phyloP scores from a whole-genome alignment of 345 rosid genomes.

The Mallotus nudiflorus region DNA sequence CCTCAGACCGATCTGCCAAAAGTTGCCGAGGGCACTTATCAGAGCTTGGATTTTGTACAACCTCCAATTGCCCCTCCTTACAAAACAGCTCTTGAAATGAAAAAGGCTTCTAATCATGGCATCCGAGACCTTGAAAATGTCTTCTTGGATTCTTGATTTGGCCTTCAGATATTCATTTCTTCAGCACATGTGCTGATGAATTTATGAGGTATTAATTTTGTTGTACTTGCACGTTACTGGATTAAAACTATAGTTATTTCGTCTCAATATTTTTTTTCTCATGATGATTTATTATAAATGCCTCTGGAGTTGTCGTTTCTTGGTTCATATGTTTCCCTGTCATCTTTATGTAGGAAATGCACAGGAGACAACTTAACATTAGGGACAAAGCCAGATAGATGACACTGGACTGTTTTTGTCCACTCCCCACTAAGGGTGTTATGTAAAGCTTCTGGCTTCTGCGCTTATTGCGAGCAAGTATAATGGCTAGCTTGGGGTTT shows the following conservation, averaged over 20 bases:
- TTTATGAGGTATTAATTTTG: conserved; percentile 16
- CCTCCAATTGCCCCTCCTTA: conserved; percentile 95
- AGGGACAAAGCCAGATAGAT: neutral
- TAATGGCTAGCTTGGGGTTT: neutral
- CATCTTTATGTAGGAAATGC: neutral
- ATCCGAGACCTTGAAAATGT: conserved; percentile 43
- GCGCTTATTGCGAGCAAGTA: neutral
- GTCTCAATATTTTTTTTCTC: neutral
- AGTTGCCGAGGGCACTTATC: conserved; percentile 70
- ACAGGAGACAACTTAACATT: conserved; percentile 1
- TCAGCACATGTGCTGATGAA: conserved; percentile 17
- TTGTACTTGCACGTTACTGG: conserved; percentile 9
- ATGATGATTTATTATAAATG: conserved; percentile 13
- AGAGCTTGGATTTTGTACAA: conserved; percentile 86
- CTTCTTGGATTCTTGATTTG: conserved; percentile 41
- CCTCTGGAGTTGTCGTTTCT: neutral
- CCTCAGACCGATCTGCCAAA: conserved; percentile 85
- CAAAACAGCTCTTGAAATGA: conserved; percentile 83
- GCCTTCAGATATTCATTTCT: neutral
- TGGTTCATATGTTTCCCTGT: neutral
- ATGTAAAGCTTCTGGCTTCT: neutral
- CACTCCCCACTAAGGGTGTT: neutral
- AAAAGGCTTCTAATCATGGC: conserved; percentile 78
- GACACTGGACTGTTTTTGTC: neutral
- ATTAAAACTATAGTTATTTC: conserved; percentile 8